A percentile compares a stretch with the other conserved stretches of the same genome.
These are phyloP conservation scores for Gossypium aridum DNA, from an alignment of 441 rosid genomes.

Conservation along the genomic window DNA sequence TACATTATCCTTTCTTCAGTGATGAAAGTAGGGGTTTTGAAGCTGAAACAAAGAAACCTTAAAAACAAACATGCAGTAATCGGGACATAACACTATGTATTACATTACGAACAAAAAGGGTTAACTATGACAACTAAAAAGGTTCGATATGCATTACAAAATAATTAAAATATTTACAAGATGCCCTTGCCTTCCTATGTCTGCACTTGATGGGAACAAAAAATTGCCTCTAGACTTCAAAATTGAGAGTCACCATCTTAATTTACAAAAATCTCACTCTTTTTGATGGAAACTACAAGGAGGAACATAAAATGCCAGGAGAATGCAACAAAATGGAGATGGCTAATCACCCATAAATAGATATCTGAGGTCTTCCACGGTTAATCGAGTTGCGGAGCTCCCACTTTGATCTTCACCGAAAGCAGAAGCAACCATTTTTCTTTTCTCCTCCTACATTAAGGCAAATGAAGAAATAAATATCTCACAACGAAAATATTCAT, in stretches of 20 bases:
- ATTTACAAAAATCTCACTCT: slow-evolving; percentile 14
- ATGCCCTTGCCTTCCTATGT: slow-evolving; percentile 16
- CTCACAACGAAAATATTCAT: background rate
- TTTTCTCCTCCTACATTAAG: slow-evolving; percentile 69
- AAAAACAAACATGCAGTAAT: background rate
- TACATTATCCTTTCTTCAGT: background rate
- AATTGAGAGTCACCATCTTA: slow-evolving; percentile 26
- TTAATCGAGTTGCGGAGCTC: slow-evolving; percentile 55
- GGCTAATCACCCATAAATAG: slow-evolving; percentile 41
- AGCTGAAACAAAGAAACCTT: background rate
- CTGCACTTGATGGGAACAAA: slow-evolving; percentile 21
- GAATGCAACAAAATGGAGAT: background rate
- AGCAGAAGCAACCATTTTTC: slow-evolving; percentile 89
- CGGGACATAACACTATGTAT: background rate
- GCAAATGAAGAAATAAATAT: background rate
- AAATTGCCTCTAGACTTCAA: slow-evolving; percentile 31
- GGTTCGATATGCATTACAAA: slow-evolving; percentile 13
- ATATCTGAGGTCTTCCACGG: slow-evolving; percentile 74
- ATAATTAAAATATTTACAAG: slow-evolving; percentile 30
- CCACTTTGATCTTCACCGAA: slow-evolving; percentile 89
- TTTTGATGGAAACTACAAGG: slow-evolving; percentile 1
- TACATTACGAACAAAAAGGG: background rate
- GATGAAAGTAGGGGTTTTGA: background rate
- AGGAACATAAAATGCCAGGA: slow-evolving; percentile 1
- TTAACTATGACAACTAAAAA: slow-evolving; percentile 11